Evolutionary conservation across 306 rosid genomes (phyloP), one percentile per base, ranked within the genome.

Genomic region (Dryas drummondii): DNA sequence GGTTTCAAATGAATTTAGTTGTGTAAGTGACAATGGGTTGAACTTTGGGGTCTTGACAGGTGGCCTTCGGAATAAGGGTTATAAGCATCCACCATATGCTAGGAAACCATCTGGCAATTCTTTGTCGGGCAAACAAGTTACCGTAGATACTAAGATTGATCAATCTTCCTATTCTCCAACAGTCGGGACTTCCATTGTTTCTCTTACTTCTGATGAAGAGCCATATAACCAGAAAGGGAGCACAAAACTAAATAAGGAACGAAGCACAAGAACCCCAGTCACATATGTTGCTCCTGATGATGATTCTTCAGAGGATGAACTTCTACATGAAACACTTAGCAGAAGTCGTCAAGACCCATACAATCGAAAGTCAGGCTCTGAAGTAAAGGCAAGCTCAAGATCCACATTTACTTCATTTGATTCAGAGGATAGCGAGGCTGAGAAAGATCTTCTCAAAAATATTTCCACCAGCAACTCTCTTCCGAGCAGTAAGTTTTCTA

Each of bases 11-110:
- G 86, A 75, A 59, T 78, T 84, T 64, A 77, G 17, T 46, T 61
- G 64, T 52, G 93, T 78, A 68, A 68, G 79, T 72, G 83, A 32
- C 47, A 81, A 52, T 68, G 96, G 85, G 80, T 83, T 94, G 74
- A 84, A 51, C 68, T 89, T 81, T 46, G 92, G 89, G 77, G 67
- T 72, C 1, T 78, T 94, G 90, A 94, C 67, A 72, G 99, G 99
- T 57, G 99, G 99, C 70, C 50, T 90, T 71, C 93, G 97, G 77
- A 90, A 92, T 69, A 92, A 84, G 83, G 90, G 87, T 77, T 60
- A 57, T 47, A 82, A 62, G 66, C 82, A 49, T 63, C 90, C 91
- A 9, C 85, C 85, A 11, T 84, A 86, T 85, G 44, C 50, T 57
- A 88, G 77, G 77, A 82, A 75, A 64, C 60, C 77, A 68, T 72